Base-by-base conservation (phyloP, 768 basidiomycete species). In the Boletus huronensis region DNA sequence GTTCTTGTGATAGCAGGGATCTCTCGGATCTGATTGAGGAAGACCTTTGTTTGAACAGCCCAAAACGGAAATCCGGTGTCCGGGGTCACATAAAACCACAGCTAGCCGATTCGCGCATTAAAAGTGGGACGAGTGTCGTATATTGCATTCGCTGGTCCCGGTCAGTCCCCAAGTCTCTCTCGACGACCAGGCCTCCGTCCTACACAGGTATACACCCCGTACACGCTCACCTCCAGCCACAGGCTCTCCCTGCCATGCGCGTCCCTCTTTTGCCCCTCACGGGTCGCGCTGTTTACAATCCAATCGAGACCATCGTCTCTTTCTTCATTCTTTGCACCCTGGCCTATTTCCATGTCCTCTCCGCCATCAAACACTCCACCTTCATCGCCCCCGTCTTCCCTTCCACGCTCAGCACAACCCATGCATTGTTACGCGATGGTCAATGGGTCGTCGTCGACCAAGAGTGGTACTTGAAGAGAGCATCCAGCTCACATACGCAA, bases 301-400 rank as follows among this genome's bases (percentile, higher is more conserved):
- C 90, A 46, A 90, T 92, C 58, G 95, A 98, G 66, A 88, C 89
- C 8, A 93, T 97, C 59, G 93, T 97, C 53, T 83, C 85, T 69
- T 88, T 92, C 76, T 91, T 86, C 70, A 83, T 94, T 64, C 70
- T 95, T 55, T 88, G 90, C 21, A 98, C 97, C 1, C 81, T 98
- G 48, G 89, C 92, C 44, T 98, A 98, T 72, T 97, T 98, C 70
- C 93, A 96, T 65, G 80, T 97, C 61, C 82, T 99, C 56, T 83
- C 83, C 52, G 89, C 90, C 49, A 89, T 98, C 66, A 94, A 95
- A 64, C 85, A 93, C 64, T 92, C 89, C 0, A 79, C 89, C 23
- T 87, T 93, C 72, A 81, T 93, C 51, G 83, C 83, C 1, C 77
- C 87, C 0, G 65, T 77, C 16, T 58, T 78, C 5, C 77, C 79